phyloP scores from a whole-genome alignment of 768 basidiomycete species.

The Naganishia antarctica region DNA sequence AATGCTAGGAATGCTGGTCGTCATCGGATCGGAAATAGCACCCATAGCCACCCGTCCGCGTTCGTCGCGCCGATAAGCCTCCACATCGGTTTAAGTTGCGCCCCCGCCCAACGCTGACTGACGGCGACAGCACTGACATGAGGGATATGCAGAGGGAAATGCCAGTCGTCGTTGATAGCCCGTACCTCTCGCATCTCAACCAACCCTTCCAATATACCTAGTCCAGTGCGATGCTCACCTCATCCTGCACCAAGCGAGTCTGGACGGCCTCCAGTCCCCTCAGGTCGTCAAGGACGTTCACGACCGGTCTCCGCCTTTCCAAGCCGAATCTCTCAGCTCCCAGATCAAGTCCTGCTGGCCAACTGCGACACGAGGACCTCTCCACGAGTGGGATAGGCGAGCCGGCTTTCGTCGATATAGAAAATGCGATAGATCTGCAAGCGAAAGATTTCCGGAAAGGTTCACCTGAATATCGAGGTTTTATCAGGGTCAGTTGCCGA shows the following conservation, averaged over 20 bases:
- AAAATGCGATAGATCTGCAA: background rate
- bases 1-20: too few relatives aligned
- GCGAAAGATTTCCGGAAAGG: slow-evolving; percentile 1
- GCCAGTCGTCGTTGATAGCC: too few relatives aligned
- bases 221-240: background rate
- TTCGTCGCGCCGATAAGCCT: slow-evolving; percentile 20
- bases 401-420: background rate
- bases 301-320: background rate
- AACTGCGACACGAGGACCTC: background rate
- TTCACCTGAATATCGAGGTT: slow-evolving; percentile 12
- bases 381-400: background rate
- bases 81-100: background rate
- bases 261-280: background rate
- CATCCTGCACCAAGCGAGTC: background rate
- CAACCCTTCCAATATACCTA: too few relatives aligned
- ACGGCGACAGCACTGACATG: too few relatives aligned
- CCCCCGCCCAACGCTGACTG: too few relatives aligned
- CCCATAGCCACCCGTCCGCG: background rate
- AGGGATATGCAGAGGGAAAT: too few relatives aligned
- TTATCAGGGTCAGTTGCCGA: slow-evolving; percentile 20
- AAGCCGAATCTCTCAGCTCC: background rate
- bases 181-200: too few relatives aligned
- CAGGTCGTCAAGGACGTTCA: background rate
- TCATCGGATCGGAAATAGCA: slow-evolving; percentile 20
- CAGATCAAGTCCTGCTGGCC: background rate